Evolutionary conservation across 441 rosid genomes (phyloP).

Genomic region (Iberis amara): DNA sequence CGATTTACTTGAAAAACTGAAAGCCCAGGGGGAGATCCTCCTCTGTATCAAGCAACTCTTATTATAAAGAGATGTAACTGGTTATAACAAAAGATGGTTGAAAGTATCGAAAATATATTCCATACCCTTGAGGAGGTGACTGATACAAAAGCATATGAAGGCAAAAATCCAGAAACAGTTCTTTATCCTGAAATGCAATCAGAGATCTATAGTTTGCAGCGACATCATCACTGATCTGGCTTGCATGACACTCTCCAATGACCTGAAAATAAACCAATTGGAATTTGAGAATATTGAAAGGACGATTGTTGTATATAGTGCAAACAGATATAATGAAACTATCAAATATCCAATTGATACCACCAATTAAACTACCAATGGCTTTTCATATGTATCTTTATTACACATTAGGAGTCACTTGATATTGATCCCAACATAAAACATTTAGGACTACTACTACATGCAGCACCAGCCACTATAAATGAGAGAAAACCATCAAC

Average conservation of each 20-base stretch:
- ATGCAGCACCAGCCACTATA: conserved; percentile 10
- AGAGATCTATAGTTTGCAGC: conserved; percentile 58
- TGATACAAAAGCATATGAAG: conserved; percentile 69
- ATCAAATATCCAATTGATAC: neutral
- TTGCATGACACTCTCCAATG: conserved; percentile 85
- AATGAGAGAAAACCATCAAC: conserved; percentile 3
- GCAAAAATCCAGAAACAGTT: conserved; percentile 75
- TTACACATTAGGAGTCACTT: conserved; percentile 1
- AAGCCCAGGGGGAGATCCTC: conserved; percentile 80
- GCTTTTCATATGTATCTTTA: conserved; percentile 3
- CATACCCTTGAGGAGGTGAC: conserved; percentile 70
- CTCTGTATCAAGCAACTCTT: conserved; percentile 42
- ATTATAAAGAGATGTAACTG: conserved; percentile 12
- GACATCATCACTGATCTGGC: conserved; percentile 50
- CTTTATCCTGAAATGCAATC: conserved; percentile 49
- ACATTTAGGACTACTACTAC: conserved; percentile 6
- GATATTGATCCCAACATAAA: conserved; percentile 11
- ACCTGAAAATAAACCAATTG: conserved; percentile 48
- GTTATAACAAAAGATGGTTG: conserved; percentile 14
- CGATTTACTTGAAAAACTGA: conserved; percentile 71
- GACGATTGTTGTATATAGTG: neutral
- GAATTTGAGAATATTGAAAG: neutral
- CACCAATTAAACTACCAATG: conserved; percentile 11
- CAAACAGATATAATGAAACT: neutral
- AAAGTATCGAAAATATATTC: conserved; percentile 18